Conservation (phyloP, 768 basidiomycete genomes). For the Infundibulicybe gibba region DNA sequence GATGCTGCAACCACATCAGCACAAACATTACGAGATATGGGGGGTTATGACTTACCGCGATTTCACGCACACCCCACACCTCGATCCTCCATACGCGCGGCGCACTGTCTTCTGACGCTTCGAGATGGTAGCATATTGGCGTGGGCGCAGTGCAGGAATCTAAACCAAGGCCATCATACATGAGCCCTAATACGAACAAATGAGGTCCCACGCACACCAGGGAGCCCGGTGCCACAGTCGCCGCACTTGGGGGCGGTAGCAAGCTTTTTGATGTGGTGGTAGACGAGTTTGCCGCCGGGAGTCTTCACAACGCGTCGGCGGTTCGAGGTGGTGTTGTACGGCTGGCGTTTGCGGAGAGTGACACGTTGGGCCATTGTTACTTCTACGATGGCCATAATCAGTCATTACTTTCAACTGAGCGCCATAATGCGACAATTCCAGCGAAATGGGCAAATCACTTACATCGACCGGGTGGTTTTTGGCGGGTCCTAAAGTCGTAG, state of each 20-base stretch:
- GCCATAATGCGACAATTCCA: not conserved
- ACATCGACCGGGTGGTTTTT: conserved; percentile 24
- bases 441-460: conserved; percentile 17
- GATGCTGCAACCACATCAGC: conserved; percentile 52
- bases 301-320: conserved; percentile 95
- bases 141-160: conserved; percentile 95
- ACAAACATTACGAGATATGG: not conserved
- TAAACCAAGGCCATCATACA: conserved; percentile 21
- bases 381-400: conserved; percentile 11
- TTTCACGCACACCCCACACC: conserved; percentile 95
- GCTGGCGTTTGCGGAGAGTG: conserved; percentile 96
- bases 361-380: conserved; percentile 94
- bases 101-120: conserved; percentile 97
- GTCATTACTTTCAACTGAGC: conserved; percentile 5
- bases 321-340: conserved; percentile 98
- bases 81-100: conserved; percentile 95
- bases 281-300: conserved; percentile 96
- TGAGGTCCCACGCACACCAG: conserved; percentile 69
- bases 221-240: conserved; percentile 92
- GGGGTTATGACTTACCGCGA: conserved; percentile 63
- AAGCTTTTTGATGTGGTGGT: conserved; percentile 97
- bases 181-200: not conserved
- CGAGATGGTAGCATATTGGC: conserved; percentile 92
- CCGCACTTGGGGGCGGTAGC: conserved; percentile 93
- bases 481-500: conserved; percentile 4